Percentiles rank a stretch among this genome's conserved stretches.
phyloP scores from a whole-genome alignment of 257 asterid genomes.

The Solanum sitiens region DNA sequence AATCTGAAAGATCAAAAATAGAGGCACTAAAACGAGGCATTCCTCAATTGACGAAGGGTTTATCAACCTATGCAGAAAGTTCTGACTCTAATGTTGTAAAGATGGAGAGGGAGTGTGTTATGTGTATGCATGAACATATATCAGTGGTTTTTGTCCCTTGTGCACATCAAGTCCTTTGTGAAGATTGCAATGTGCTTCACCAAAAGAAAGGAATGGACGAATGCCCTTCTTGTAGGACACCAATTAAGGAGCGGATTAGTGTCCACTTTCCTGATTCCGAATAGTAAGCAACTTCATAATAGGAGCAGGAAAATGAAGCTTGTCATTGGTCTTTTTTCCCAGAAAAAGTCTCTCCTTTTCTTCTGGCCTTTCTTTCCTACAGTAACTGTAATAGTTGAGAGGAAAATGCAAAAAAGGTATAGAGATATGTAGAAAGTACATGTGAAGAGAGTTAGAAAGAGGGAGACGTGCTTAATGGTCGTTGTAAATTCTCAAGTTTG shows the following conservation, averaged over 20 bases:
- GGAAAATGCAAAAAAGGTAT: not conserved
- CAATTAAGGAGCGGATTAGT: conserved; percentile 34
- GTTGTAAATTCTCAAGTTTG: not conserved
- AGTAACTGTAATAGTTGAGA: not conserved
- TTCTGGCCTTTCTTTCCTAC: not conserved
- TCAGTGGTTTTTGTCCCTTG: conserved; percentile 78
- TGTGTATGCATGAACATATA: conserved; percentile 69
- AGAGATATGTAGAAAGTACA: not conserved
- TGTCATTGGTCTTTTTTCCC: not conserved
- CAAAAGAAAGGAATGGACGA: conserved; percentile 56
- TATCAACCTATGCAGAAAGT: conserved; percentile 35
- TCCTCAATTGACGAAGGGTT: conserved; percentile 24
- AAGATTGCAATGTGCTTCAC: conserved; percentile 41
- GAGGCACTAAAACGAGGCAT: conserved; percentile 35
- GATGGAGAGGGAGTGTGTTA: conserved; percentile 76
- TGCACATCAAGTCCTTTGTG: conserved; percentile 73
- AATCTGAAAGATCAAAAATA: conserved; percentile 31
- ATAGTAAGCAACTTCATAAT: not conserved
- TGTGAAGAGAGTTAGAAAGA: not conserved
- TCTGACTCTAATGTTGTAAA: conserved; percentile 16
- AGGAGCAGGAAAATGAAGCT: not conserved
- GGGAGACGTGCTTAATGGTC: not conserved
- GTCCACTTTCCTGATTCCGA: conserved; percentile 20
- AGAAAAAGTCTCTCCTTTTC: not conserved
- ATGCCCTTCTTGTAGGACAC: conserved; percentile 77